Evolutionary conservation across 805 yeast genomes (phyloP).

Genomic region (Gaillardinia entomophila): DNA sequence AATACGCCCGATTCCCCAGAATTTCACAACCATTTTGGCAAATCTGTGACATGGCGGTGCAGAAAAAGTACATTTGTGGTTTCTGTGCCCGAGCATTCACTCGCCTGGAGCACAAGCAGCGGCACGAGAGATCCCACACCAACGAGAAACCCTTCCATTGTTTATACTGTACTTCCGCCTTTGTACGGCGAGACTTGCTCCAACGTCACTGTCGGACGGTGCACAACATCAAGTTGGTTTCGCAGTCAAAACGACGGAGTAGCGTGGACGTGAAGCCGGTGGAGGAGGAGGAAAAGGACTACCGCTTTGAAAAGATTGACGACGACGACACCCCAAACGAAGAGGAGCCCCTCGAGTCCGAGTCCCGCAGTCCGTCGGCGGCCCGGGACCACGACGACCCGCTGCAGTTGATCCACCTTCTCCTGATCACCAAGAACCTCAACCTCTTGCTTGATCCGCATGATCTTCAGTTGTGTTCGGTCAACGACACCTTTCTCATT

Average conservation of each 20-base stretch:
- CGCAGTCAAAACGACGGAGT: slow-evolving; percentile 1
- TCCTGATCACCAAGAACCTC: slow-evolving; percentile 22
- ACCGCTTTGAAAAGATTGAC: neutral
- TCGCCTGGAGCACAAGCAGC: slow-evolving; percentile 70
- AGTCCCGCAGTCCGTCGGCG: neutral
- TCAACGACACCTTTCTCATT: slow-evolving; percentile 24
- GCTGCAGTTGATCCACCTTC: slow-evolving; percentile 17
- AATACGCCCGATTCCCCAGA: neutral
- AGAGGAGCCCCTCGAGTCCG: neutral
- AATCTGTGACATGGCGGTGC: slow-evolving; percentile 30
- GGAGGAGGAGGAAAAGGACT: neutral
- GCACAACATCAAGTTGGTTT: slow-evolving; percentile 36
- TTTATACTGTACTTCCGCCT: slow-evolving; percentile 59
- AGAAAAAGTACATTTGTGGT: slow-evolving; percentile 68
- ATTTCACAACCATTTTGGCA: too few species aligned
- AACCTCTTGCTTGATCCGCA: slow-evolving; percentile 8
- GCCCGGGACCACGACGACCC: neutral
- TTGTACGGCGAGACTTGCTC: slow-evolving; percentile 71
- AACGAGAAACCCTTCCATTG: slow-evolving; percentile 79
- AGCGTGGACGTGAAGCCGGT: neutral
- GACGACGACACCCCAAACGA: neutral
- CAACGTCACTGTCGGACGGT: slow-evolving; percentile 78
- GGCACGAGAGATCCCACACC: slow-evolving; percentile 78
- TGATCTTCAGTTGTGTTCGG: slow-evolving; percentile 3
- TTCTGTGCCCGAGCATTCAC: slow-evolving; percentile 77